Evolutionary conservation across 1,284 basidiomycete species (phyloP), one percentile per base, ranked within the genome.

Genomic region (Marasmius tenuissimus): DNA sequence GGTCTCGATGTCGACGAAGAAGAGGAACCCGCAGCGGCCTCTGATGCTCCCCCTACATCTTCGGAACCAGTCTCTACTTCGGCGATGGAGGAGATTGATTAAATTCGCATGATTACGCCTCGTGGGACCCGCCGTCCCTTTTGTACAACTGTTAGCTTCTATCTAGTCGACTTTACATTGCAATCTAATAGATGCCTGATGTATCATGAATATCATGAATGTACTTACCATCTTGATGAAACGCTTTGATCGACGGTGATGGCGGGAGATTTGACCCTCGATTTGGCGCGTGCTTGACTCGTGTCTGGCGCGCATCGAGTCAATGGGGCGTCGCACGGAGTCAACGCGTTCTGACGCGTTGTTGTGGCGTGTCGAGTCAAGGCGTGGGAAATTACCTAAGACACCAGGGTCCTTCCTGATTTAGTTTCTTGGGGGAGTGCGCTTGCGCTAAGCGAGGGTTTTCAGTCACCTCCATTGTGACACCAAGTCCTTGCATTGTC

Each of bases 1-100:
- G 92, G 91, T 69, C 87, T 93, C 61, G 92, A 93, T 71, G 91
- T 93, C 59, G 91, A 92, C 57, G 92, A 93, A 59, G 89, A 89
- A 42, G 86, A 87, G 65, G 74, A 76, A 27, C 69, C 75, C 45
- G 69, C 73, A 33, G 69, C 75, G 33, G 76, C 76, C 33, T 69
- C 71, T 12, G 73, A 69, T 12, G 72, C 76, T 48, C 76, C 78
- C 1, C 77, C 84, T 14, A 77, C 82, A 27, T 75, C 82, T 61
- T 70, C 76, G 55, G 89, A 88, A 72, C 81, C 74, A 38, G 83
- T 84, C 12, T 79, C 88, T 56, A 82, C 87, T 40, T 92, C 90
- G 18, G 90, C 90, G 62, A 92, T 93, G 91, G 91, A 92, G 80
- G 90, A 92, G 81, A 93, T 92, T 67, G 91, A 93, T 73, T 93